A percentile compares a stretch with the other conserved stretches of the same genome.
These are phyloP conservation scores for Macaranga tanarius DNA, from an alignment of 441 rosid species.

Conservation along the genomic window DNA sequence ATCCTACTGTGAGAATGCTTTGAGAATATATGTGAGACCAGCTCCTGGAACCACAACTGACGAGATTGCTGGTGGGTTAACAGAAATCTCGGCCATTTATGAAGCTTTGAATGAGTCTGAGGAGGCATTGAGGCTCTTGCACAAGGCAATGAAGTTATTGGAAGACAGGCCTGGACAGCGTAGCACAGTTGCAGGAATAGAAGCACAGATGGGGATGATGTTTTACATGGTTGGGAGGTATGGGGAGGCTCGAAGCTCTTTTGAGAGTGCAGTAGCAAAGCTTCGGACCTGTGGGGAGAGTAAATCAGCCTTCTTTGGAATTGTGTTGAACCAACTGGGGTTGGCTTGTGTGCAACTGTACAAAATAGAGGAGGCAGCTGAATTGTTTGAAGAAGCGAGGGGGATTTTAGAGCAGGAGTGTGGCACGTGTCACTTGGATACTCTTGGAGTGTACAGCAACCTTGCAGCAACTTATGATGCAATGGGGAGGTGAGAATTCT, in stretches of 20 bases:
- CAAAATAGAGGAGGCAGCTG: conserved; percentile 81
- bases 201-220: conserved; percentile 95
- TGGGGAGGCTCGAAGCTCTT: conserved; percentile 71
- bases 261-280: conserved; percentile 67
- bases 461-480: conserved; percentile 97
- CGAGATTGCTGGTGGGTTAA: conserved; percentile 82
- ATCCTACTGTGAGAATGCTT: conserved; percentile 82
- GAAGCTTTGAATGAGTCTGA: conserved; percentile 86
- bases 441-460: conserved; percentile 87
- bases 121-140: conserved; percentile 84
- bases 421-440: conserved; percentile 82
- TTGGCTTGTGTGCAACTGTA: conserved; percentile 83
- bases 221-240: conserved; percentile 75
- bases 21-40: conserved; percentile 81
- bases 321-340: conserved; percentile 91
- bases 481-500: conserved; percentile 68
- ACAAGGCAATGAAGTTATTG: conserved; percentile 69
- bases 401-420: conserved; percentile 79
- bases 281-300: conserved; percentile 80
- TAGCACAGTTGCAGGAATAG: conserved; percentile 83
- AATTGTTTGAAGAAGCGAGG: conserved; percentile 86
- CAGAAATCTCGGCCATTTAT: conserved; percentile 81
- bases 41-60: conserved; percentile 73
- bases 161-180: conserved; percentile 89
- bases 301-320: conserved; percentile 81